Base-by-base conservation (phyloP, 768 basidiomycete species). In the Austroboletus eburneus region DNA sequence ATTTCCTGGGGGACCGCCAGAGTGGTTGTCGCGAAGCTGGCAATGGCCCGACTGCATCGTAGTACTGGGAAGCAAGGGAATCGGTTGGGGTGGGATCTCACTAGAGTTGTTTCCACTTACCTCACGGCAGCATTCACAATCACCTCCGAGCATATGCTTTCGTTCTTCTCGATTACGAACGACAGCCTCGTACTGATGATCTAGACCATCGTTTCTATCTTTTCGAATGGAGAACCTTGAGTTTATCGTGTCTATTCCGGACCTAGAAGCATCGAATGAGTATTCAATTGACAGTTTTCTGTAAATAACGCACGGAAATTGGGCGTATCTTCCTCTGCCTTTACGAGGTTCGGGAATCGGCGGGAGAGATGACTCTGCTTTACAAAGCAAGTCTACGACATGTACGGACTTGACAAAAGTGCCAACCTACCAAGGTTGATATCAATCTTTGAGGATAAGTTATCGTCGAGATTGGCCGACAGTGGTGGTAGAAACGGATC, bases 121-220 rank as follows among this genome's bases (percentile, higher is more conserved):
- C 40, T 83, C 84, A 33, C 72, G 78, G 62, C 92, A 95, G 49
- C 83, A 85, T 52, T 88, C 87, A 61, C 91, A 95, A 51, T 91
- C 88, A 2, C 75, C 80, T 4, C 77, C 92, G 41, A 85, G 74
- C 73, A 95, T 74, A 42, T 70, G 69, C 54, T 73, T 74, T 25
- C 93, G 72, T 27, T 79, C 77, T 16, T 77, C 76, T 56, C 75
- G 84, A 33, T 71, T 73, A 22, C 91, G 72, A 12, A 90, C 85
- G 14, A 91, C 88, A 40, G 84, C 81, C 36, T 91, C 85, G 57
- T 76, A 95, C 53, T 83, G 81, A 61, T 77, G 85, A 35, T 70
- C 67, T 9, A 79, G 38, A 1, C 89, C 91, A 0, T 73, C 71
- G 59, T 95, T 95, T 29, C 66, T 69, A 8, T 67, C 66, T 4